A percentile compares a stretch with the other conserved stretches of the same genome.
These are phyloP conservation scores for Tuber borchii DNA, from an alignment of 495 filamentous ascomycete genomes.

Conservation along the genomic window DNA sequence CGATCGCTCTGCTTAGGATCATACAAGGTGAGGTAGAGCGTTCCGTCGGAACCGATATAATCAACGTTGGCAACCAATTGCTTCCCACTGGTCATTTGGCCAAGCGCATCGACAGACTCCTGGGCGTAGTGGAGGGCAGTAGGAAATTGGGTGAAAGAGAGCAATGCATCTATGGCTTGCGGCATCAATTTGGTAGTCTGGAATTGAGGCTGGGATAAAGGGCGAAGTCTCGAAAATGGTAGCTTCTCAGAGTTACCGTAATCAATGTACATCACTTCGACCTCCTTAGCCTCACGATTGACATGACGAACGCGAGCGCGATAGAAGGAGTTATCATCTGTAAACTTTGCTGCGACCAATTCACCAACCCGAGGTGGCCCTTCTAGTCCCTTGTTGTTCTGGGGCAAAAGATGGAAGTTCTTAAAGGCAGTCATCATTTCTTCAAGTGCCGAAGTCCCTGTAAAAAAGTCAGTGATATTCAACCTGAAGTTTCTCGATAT, in stretches of 20 bases:
- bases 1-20: slow-evolving; percentile 58
- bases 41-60: slow-evolving; percentile 64
- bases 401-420: slow-evolving; percentile 68
- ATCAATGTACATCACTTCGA: slow-evolving; percentile 89
- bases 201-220: slow-evolving; percentile 73
- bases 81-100: slow-evolving; percentile 57
- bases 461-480: slow-evolving; percentile 4
- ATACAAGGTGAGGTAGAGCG: slow-evolving; percentile 76
- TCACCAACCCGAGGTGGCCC: slow-evolving; percentile 84
- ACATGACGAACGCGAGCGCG: slow-evolving; percentile 83
- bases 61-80: slow-evolving; percentile 88
- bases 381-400: slow-evolving; percentile 63
- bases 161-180: slow-evolving; percentile 77
- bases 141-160: slow-evolving; percentile 87
- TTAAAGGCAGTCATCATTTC: slow-evolving; percentile 83
- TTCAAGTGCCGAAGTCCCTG: slow-evolving; percentile 69
- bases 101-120: slow-evolving; percentile 67
- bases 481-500: not conserved
- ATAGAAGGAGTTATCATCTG: slow-evolving; percentile 86
- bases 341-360: slow-evolving; percentile 81
- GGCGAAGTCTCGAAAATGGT: slow-evolving; percentile 73
- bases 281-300: slow-evolving; percentile 78
- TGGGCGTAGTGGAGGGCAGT: slow-evolving; percentile 65
- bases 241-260: slow-evolving; percentile 89
- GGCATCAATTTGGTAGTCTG: slow-evolving; percentile 66